A percentile compares a stretch with the other conserved stretches of the same genome.
phyloP scores from a whole-genome alignment of 257 asterid genomes.

The Fraxinus cuspidata region DNA sequence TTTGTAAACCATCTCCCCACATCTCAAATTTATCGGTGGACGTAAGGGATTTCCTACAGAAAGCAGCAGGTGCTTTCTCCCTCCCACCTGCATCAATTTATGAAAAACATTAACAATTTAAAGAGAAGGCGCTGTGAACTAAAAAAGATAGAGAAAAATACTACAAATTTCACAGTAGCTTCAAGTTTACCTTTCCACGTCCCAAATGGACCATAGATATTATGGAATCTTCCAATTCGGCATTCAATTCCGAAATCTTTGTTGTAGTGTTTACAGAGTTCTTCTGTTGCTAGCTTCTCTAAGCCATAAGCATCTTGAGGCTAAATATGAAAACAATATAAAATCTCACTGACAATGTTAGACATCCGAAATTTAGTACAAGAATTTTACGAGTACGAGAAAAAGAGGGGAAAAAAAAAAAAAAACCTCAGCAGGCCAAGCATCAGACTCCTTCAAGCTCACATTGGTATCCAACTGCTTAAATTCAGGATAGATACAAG shows the following conservation, averaged over 20 bases:
- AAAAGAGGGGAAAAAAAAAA: no score
- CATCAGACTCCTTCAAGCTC: slow-evolving; percentile 90
- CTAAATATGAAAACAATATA: slow-evolving; percentile 31
- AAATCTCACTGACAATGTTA: neutral
- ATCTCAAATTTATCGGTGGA: slow-evolving; percentile 77
- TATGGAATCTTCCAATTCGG: slow-evolving; percentile 90
- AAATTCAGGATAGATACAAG: slow-evolving; percentile 88
- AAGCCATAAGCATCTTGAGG: slow-evolving; percentile 94
- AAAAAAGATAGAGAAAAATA: neutral
- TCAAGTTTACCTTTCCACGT: slow-evolving; percentile 81
- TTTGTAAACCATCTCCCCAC: slow-evolving; percentile 92
- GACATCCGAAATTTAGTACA: neutral
- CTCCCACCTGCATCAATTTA: slow-evolving; percentile 64
- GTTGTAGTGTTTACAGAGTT: slow-evolving; percentile 82
- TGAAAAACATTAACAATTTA: neutral
- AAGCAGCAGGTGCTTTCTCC: slow-evolving; percentile 93
- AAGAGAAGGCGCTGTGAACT: neutral
- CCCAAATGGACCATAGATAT: slow-evolving; percentile 92
- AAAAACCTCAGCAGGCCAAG: slow-evolving; percentile 93
- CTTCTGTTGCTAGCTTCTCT: slow-evolving; percentile 84
- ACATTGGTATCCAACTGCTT: slow-evolving; percentile 85
- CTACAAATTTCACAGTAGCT: neutral
- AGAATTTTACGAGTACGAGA: slow-evolving; percentile 17
- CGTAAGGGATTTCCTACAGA: slow-evolving; percentile 73
- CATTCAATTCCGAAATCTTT: slow-evolving; percentile 90